Base-by-base conservation (phyloP, 2,329 filamentous ascomycete species). In the Ilyonectria robusta region DNA sequence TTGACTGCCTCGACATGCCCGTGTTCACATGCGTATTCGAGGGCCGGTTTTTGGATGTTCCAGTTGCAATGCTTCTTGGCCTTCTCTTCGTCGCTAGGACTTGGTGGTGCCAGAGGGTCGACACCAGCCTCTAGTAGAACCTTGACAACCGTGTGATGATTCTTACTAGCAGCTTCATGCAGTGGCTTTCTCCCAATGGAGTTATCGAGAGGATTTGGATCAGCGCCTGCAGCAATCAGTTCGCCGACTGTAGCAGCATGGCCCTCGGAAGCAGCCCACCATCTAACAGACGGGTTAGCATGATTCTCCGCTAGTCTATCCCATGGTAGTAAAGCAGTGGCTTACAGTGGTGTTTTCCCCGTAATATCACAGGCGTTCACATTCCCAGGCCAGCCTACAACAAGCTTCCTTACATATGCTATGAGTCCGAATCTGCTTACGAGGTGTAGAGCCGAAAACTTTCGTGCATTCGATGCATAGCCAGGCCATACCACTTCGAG, bases 341-440 rank as follows among this genome's bases (percentile, higher is more conserved):
- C n/a, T n/a, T n/a, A n/a, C n/a, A 44, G 10, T n/a, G 40, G 40
- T 44, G 40, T 44, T 44, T 44, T 44, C 2, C 40, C 40, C 10
- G 40, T 19, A n/a, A 44, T 44, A 19, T 44, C 40, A 44, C 40
- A 44, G 1, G 40, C 9, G 40, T 44, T 19, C 13, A 44, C 13
- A 19, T n/a, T n/a, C n/a, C n/a, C n/a, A n/a, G n/a, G n/a, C 8
- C 40, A 44, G 40, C 17, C 40, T 4, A 17, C 40, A 15, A 44
- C 40, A 6, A 44, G 40, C 17, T 44, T 44, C 47, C 47, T 50
- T 6, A 15, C 29, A 50, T 50, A 50, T 50, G 47, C 47, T 50
- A 26, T n/a, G 29, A 50, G 47, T 17, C 47, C 47, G 21, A 2
- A 29, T 50, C 47, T 50, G 3, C 47, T 6, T 50, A 6, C 47